Evolutionary conservation across 345 rosid genomes (phyloP).

Genomic region (Cardamine chenopodiifolia): DNA sequence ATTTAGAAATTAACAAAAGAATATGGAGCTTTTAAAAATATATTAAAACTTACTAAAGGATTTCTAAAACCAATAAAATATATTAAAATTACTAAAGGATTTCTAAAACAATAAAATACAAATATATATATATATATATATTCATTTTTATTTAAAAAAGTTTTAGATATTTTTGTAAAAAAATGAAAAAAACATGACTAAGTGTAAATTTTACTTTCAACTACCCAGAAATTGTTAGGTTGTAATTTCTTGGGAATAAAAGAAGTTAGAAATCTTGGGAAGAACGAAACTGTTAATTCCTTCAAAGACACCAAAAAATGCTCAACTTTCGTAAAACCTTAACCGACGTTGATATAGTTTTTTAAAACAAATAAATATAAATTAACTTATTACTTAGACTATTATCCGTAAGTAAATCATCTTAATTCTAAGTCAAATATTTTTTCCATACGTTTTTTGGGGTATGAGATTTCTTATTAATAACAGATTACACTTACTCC

Average conservation of each 20-base stretch:
- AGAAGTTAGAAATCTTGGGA: background rate
- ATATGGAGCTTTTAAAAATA: background rate
- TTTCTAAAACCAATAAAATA: background rate
- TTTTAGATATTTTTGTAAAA: background rate
- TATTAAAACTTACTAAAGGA: background rate
- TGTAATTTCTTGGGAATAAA: background rate
- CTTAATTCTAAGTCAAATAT: background rate
- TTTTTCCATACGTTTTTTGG: no score
- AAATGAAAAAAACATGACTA: no score
- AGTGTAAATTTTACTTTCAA: no score
- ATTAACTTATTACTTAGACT: background rate
- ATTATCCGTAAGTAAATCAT: background rate
- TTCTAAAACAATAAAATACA: no score
- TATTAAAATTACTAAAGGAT: no score
- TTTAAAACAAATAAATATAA: background rate
- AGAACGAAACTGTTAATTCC: background rate
- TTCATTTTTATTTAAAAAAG: background rate
- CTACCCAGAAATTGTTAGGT: background rate
- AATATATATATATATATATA: no score
- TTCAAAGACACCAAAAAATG: background rate
- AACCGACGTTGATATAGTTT: background rate
- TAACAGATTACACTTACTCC: background rate
- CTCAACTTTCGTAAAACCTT: background rate
- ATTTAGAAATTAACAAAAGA: background rate
- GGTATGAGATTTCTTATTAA: no score